A percentile compares a stretch with the other conserved stretches of the same genome.
These are phyloP conservation scores for Aspergillus niger DNA, from an alignment of 2,329 filamentous ascomycete genomes.

Conservation along the genomic window DNA sequence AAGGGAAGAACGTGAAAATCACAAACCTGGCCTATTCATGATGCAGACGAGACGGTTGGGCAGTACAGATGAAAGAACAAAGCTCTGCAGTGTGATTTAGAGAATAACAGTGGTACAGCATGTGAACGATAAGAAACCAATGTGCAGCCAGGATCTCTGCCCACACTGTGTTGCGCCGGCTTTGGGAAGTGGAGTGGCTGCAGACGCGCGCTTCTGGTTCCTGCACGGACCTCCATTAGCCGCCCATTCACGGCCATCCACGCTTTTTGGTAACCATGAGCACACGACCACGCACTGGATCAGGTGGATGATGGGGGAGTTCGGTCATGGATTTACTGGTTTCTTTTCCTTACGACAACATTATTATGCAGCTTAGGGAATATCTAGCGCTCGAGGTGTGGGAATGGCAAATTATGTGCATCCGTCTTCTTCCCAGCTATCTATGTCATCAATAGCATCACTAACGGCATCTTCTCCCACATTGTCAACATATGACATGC, in stretches of 20 bases:
- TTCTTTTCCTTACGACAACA: not conserved
- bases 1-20: constrained; percentile 29
- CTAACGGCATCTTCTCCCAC: not conserved
- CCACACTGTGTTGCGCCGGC: constrained; percentile 26
- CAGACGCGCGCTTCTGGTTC: constrained; percentile 25
- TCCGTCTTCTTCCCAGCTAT: not conserved
- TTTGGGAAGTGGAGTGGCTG: constrained; percentile 33
- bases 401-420: not conserved
- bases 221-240: constrained; percentile 21
- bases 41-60: constrained; percentile 21
- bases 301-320: not conserved
- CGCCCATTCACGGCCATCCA: constrained; percentile 1
- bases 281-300: not conserved
- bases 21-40: constrained; percentile 56
- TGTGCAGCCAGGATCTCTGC: constrained; percentile 23
- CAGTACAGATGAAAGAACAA: constrained; percentile 17
- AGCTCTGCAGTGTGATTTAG: constrained; percentile 4
- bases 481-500: not conserved
- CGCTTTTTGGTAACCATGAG: not conserved
- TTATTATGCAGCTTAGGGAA: not conserved
- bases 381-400: not conserved
- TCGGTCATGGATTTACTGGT: not conserved
- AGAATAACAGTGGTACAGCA: constrained; percentile 1
- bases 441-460: not conserved
- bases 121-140: constrained; percentile 11